Percentiles rank a stretch among this genome's conserved stretches.
phyloP scores from a whole-genome alignment of 2,329 filamentous ascomycete genomes.

The Nemania sp. region DNA sequence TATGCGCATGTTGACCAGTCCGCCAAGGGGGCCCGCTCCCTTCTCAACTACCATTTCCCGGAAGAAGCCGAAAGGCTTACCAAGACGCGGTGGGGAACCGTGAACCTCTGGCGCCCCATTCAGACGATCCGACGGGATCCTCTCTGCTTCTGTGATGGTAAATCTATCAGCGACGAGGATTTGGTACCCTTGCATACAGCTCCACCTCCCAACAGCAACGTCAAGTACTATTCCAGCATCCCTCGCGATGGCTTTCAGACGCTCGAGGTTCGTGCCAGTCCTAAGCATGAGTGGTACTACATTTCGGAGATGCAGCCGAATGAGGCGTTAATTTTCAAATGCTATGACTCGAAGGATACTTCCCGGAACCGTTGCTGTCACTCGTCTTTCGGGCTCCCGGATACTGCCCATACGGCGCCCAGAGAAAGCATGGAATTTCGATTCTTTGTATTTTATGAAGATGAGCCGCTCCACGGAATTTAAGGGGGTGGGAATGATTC shows the following conservation, averaged over 20 bases:
- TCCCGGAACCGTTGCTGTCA: constrained; percentile 22
- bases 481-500: too few relatives aligned
- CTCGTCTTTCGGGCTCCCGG: constrained; percentile 9
- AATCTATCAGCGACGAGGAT: constrained; percentile 19
- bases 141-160: constrained; percentile 19
- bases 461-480: constrained; percentile 12
- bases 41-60: constrained; percentile 11
- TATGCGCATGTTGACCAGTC: constrained; percentile 23
- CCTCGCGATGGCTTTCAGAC: constrained; percentile 19
- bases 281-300: constrained; percentile 23
- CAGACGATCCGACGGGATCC: constrained; percentile 16
- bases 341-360: constrained; percentile 20
- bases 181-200: constrained; percentile 9
- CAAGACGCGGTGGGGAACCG: constrained; percentile 20
- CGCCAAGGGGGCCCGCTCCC: constrained; percentile 15
- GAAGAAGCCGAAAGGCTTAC: constrained; percentile 18
- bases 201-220: constrained; percentile 14
- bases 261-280: constrained; percentile 16
- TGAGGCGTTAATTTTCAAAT: constrained; percentile 20
- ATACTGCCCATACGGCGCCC: background rate
- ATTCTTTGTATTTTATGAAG: constrained; percentile 24
- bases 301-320: constrained; percentile 19
- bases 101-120: constrained; percentile 24
- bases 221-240: constrained; percentile 14
- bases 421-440: constrained; percentile 26